These are phyloP conservation scores for Ophiostoma populinum DNA, from an alignment of 2,329 filamentous ascomycete genomes.

Conservation along the genomic window DNA sequence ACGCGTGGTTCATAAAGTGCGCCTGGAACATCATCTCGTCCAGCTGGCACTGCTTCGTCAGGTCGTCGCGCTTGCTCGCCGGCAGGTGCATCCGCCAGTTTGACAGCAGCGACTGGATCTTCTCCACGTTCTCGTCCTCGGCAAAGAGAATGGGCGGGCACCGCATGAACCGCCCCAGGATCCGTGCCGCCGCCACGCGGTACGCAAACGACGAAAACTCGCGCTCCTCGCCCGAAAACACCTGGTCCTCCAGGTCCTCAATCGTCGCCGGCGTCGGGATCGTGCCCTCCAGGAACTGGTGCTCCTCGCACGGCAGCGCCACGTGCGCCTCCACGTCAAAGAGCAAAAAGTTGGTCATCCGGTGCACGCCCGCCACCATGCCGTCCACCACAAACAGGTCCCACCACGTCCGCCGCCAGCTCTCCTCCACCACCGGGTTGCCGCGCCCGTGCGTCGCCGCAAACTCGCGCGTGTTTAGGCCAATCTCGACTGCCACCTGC, in stretches of 20 bases:
- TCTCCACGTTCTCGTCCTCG: slow-evolving; percentile 33
- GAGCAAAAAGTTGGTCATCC: slow-evolving; percentile 51
- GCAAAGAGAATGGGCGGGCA: slow-evolving; percentile 33
- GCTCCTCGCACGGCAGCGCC: slow-evolving; percentile 65
- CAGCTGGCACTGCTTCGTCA: slow-evolving; percentile 51
- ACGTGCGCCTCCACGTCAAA: slow-evolving; percentile 52
- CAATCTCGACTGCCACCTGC: slow-evolving; percentile 55
- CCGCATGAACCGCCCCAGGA: slow-evolving; percentile 59
- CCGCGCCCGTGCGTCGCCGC: slow-evolving; percentile 45
- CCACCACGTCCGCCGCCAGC: slow-evolving; percentile 85
- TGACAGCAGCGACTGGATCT: slow-evolving; percentile 35
- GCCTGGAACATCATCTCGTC: slow-evolving; percentile 91
- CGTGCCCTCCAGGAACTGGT: slow-evolving; percentile 45
- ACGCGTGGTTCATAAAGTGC: slow-evolving; percentile 56
- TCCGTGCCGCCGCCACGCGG: slow-evolving; percentile 63
- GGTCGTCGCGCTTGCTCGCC: slow-evolving; percentile 47
- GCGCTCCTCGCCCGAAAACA: slow-evolving; percentile 54
- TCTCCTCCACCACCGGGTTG: slow-evolving; percentile 58
- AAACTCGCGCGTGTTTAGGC: slow-evolving; percentile 54
- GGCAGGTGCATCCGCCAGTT: slow-evolving; percentile 76
- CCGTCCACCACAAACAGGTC: slow-evolving; percentile 65
- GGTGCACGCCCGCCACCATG: slow-evolving; percentile 66
- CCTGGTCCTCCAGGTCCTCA: slow-evolving; percentile 56
- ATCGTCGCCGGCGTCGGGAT: slow-evolving; percentile 45
- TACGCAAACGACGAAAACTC: slow-evolving; percentile 75